These are phyloP conservation scores for Trypanosoma avium DNA, from an alignment of 208 protist species.

Conservation along the genomic window DNA sequence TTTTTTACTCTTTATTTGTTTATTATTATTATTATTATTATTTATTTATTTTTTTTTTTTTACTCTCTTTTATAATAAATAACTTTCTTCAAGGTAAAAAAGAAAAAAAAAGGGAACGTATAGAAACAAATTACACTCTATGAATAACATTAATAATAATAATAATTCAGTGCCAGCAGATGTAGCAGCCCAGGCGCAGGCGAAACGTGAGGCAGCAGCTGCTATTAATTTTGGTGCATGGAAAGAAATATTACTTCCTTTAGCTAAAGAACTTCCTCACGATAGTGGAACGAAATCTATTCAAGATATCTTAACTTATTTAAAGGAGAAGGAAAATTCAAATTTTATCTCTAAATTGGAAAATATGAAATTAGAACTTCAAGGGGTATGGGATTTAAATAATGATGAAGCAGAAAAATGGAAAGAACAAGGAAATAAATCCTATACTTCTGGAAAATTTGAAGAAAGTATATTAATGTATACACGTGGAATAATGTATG, in stretches of 20 bases:
- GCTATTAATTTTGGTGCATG: slow-evolving; percentile 21
- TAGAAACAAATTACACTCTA: too few relatives aligned
- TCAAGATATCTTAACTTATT: slow-evolving; percentile 36
- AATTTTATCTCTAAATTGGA: slow-evolving; percentile 41
- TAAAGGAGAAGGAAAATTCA: slow-evolving; percentile 30
- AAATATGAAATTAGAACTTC: slow-evolving; percentile 31
- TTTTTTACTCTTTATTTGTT: not conserved
- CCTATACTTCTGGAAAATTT: slow-evolving; percentile 42
- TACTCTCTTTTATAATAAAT: not conserved
- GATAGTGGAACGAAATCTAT: slow-evolving; percentile 51
- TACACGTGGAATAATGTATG: slow-evolving; percentile 76
- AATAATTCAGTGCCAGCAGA: slow-evolving; percentile 18
- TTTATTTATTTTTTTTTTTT: not conserved
- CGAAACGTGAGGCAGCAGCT: slow-evolving; percentile 16
- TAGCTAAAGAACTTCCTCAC: slow-evolving; percentile 33
- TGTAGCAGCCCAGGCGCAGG: slow-evolving; percentile 19
- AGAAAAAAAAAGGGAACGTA: too few relatives aligned
- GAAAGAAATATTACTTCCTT: slow-evolving; percentile 8
- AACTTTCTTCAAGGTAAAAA: too few relatives aligned
- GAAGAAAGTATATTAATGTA: slow-evolving; percentile 62
- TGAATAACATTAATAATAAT: too few relatives aligned
- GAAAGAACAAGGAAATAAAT: slow-evolving; percentile 78
- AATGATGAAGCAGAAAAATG: slow-evolving; percentile 61
- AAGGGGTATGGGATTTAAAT: slow-evolving; percentile 38
- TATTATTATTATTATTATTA: not conserved